Evolutionary conservation across 2,329 filamentous ascomycete genomes (phyloP).

Genomic region (Clarireedia homoeocarpa): DNA sequence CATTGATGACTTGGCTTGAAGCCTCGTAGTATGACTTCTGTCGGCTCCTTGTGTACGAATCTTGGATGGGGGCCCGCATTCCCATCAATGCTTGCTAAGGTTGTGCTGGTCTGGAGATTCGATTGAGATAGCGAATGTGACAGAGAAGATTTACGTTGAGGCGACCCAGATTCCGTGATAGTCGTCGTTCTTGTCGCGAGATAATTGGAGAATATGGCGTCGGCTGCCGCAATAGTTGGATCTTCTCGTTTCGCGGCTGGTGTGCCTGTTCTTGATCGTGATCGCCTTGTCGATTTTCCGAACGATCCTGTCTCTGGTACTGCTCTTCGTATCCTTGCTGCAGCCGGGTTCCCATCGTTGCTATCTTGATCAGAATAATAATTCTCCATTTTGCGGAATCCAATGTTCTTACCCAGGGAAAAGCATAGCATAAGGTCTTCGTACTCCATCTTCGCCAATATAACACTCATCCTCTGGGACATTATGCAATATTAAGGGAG

Average conservation of each 20-base stretch:
- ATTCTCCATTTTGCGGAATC: constrained; percentile 2
- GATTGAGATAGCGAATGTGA: constrained; percentile 28
- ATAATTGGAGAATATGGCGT: constrained; percentile 54
- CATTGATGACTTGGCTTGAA: constrained; percentile 67
- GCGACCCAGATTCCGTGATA: constrained; percentile 26
- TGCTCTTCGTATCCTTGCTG: constrained; percentile 42
- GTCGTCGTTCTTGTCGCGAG: constrained; percentile 36
- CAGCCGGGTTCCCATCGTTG: constrained; percentile 44
- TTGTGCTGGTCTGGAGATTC: constrained; percentile 30
- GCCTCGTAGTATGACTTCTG: constrained; percentile 80
- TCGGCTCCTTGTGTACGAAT: constrained; percentile 44
- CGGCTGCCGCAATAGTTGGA: constrained; percentile 52
- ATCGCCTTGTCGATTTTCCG: constrained; percentile 57
- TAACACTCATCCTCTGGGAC: constrained; percentile 62
- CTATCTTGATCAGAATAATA: constrained; percentile 29
- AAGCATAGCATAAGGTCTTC: constrained; percentile 58
- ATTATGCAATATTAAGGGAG: constrained; percentile 59
- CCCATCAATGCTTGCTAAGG: constrained; percentile 22
- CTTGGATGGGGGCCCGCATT: constrained; percentile 19
- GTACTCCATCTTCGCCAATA: constrained; percentile 56
- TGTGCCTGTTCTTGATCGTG: constrained; percentile 53
- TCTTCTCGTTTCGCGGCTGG: constrained; percentile 46
- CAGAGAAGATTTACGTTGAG: constrained; percentile 28
- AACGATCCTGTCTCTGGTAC: constrained; percentile 57
- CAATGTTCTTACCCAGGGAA: constrained; percentile 47